These are phyloP conservation scores for Cynara cardunculus DNA, from an alignment of 129 eudicot genomes.

Conservation along the genomic window DNA sequence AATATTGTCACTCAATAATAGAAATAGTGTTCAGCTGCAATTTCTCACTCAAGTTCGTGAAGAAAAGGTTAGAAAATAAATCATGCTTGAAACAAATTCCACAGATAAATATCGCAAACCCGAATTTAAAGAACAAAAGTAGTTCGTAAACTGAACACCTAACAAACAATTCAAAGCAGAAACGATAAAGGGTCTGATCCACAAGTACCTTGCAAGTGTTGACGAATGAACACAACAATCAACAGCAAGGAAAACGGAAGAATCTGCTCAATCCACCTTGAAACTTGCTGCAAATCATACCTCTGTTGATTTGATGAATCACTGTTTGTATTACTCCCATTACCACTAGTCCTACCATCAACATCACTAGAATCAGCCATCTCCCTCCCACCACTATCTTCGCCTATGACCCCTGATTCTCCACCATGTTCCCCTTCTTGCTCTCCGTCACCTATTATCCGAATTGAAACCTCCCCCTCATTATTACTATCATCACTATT, in stretches of 20 bases:
- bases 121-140: neutral
- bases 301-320: slow-evolving; percentile 44
- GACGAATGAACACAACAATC: slow-evolving; percentile 65
- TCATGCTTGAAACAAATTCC: neutral
- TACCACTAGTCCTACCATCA: slow-evolving; percentile 25
- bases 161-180: neutral
- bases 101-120: neutral
- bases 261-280: slow-evolving; percentile 73
- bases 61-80: neutral
- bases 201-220: slow-evolving; percentile 71
- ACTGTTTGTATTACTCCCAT: slow-evolving; percentile 10
- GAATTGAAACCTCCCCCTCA: slow-evolving; percentile 65
- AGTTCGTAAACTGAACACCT: neutral
- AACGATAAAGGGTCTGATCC: neutral
- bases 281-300: slow-evolving; percentile 59
- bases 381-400: slow-evolving; percentile 28
- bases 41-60: neutral
- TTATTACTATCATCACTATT: slow-evolving; percentile 6
- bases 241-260: slow-evolving; percentile 74
- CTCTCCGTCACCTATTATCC: slow-evolving; percentile 55
- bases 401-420: neutral
- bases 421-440: slow-evolving; percentile 27
- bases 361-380: slow-evolving; percentile 27
- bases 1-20: neutral
- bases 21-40: neutral